Evolutionary conservation across 129 eudicot species (phyloP).

Genomic region (Arctium lappa): DNA sequence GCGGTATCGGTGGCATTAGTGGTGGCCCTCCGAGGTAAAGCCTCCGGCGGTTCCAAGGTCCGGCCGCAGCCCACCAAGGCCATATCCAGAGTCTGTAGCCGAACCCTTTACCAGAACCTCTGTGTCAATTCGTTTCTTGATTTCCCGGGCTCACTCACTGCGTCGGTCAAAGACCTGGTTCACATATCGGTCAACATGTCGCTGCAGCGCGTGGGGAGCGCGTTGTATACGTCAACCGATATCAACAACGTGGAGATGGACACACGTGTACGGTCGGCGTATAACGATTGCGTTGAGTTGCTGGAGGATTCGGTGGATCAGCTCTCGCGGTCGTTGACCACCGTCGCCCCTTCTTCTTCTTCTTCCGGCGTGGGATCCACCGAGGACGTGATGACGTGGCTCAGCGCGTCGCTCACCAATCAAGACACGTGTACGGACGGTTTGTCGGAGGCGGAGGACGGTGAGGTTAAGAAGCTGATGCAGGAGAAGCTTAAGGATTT

Average conservation of each 20-base stretch:
- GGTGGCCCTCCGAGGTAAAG: conserved; percentile 23
- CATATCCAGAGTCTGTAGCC: conserved; percentile 63
- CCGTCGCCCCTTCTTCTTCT: conserved; percentile 26
- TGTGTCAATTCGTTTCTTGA: conserved; percentile 65
- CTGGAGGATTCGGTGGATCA: conserved; percentile 74
- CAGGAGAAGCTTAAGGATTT: conserved; percentile 44
- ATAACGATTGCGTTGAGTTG: conserved; percentile 78
- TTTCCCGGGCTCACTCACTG: conserved; percentile 75
- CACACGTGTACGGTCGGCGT: conserved; percentile 56
- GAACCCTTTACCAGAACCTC: conserved; percentile 56
- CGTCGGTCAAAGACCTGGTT: conserved; percentile 68
- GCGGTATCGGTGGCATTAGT: conserved; percentile 43
- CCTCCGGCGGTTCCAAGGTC: background rate
- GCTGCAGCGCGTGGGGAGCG: conserved; percentile 52
- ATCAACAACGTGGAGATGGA: conserved; percentile 57
- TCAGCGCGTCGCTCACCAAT: conserved; percentile 84
- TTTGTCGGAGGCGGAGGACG: conserved; percentile 32
- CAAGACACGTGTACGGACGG: conserved; percentile 91
- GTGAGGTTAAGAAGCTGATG: conserved; percentile 52
- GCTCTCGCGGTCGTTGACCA: conserved; percentile 51
- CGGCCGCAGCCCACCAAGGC: conserved; percentile 54
- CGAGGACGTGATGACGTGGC: conserved; percentile 89
- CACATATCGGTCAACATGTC: conserved; percentile 84
- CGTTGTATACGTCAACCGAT: conserved; percentile 46
- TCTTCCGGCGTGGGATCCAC: conserved; percentile 23